Base-by-base conservation (phyloP, 148 eudicot species). In the Spergularia marina region DNA sequence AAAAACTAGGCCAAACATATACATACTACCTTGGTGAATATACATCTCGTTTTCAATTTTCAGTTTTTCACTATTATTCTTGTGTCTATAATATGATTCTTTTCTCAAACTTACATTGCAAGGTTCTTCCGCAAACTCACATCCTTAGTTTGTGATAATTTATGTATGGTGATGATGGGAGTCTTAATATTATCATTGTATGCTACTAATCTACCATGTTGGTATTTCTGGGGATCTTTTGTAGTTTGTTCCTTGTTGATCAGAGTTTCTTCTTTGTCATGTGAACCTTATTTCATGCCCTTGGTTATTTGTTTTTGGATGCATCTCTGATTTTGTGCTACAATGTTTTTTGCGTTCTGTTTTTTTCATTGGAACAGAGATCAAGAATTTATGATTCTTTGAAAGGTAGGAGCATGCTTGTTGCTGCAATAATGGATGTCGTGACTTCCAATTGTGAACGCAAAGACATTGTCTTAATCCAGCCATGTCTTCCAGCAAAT, bases 401-500 rank as follows among this genome's bases (percentile, higher is more conserved):
- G 87, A 90, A 88, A 85, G 99, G 99, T 78, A 91, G 96, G 85
- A 95, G 99, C 90, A 95, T 95, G 99, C 99, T 95, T 80, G 92
- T 95, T 74, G 93, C 99, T 57, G 97, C 99, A 77, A 87, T 95
- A 68, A 92, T 95, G 99, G 99, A 95, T 87, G 86, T 95, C 55
- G 91, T 95, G 75, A 95, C 99, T 73, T 91, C 99, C 78, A 85
- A 85, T 75, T 90, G 96, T 75, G 91, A 89, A 60, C 87, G 86
- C 75, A 80, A 84, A 73, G 91, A 85, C 80, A 88, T 83, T 53
- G 78, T 79, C 56, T 77, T 71, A 11, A 77, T 86, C 65, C 87
- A 85, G 82, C 86, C 98, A 41, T 78, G 82, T 68, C 91, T 95
- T 52, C 90, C 99, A 65, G 84, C 84, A 80, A 71, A 86, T 84